Percentiles rank a stretch among this genome's conserved stretches.
Conservation (phyloP, 495 filamentous ascomycete species). For the Lophiotrema nucula region DNA sequence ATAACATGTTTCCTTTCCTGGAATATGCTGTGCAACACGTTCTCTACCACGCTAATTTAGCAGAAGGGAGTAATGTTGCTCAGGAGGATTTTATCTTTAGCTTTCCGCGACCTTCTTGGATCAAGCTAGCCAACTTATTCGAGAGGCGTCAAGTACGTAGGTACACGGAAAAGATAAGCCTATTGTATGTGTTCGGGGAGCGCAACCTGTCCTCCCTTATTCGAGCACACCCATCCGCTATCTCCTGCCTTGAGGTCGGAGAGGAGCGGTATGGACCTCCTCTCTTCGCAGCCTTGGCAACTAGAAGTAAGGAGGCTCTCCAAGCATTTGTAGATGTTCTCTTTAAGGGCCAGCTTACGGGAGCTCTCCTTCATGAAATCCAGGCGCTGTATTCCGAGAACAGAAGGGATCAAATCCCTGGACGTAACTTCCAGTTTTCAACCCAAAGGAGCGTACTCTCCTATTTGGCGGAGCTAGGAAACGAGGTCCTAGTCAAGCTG, state of each 20-base stretch:
- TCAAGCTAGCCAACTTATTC: conserved; percentile 17
- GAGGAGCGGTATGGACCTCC: conserved; percentile 12
- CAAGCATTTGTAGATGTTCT: not conserved
- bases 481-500: conserved; percentile 31
- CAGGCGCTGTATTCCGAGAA: not conserved
- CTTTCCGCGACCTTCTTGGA: conserved; percentile 5
- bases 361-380: not conserved
- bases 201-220: conserved; percentile 16
- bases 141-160: conserved; percentile 13
- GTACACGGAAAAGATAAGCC: conserved; percentile 4
- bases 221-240: not conserved
- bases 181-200: conserved; percentile 18
- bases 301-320: conserved; percentile 5
- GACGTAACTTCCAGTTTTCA: conserved; percentile 10
- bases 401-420: not conserved
- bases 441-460: conserved; percentile 1
- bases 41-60: conserved; percentile 21
- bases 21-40: conserved; percentile 22
- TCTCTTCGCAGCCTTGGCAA: conserved; percentile 10
- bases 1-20: conserved; percentile 15
- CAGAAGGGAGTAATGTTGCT: conserved; percentile 6
- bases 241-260: conserved; percentile 2
- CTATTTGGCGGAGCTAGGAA: not conserved
- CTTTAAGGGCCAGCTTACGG: not conserved
- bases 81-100: conserved; percentile 8